These are phyloP conservation scores for Hygrophoropsis aurantiaca DNA, from an alignment of 768 basidiomycete species.

Conservation along the genomic window DNA sequence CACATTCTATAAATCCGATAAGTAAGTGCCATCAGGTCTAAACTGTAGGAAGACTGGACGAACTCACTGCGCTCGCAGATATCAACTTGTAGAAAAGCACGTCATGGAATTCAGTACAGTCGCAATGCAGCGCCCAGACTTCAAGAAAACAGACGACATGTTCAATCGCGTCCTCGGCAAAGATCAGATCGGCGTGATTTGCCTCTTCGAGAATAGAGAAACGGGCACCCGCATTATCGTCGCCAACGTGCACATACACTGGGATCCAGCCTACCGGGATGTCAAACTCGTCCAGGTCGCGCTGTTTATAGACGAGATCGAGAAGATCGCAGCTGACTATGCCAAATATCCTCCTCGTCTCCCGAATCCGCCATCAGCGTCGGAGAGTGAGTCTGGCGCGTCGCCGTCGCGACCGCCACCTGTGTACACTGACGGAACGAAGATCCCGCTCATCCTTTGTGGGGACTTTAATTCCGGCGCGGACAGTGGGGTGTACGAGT, in stretches of 20 bases:
- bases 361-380: constrained; percentile 37
- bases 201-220: constrained; percentile 80
- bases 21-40: constrained; percentile 50
- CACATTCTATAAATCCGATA: constrained; percentile 87
- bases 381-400: constrained; percentile 20
- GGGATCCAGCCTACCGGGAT: constrained; percentile 91
- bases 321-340: constrained; percentile 85
- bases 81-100: constrained; percentile 89
- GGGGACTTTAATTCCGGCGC: constrained; percentile 97
- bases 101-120: constrained; percentile 91
- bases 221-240: constrained; percentile 89
- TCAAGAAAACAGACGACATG: constrained; percentile 99
- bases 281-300: constrained; percentile 98
- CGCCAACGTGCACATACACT: constrained; percentile 88
- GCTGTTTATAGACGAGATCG: constrained; percentile 86
- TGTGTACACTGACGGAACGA: constrained; percentile 75
- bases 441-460: constrained; percentile 88
- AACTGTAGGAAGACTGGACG: neutral
- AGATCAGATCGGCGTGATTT: constrained; percentile 89
- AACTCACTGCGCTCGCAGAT: constrained; percentile 46
- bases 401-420: constrained; percentile 53
- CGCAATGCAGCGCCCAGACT: constrained; percentile 90
- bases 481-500: constrained; percentile 88
- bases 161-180: constrained; percentile 97
- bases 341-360: constrained; percentile 75